A percentile compares a stretch with the other conserved stretches of the same genome.
Evolutionary conservation across 2,329 filamentous ascomycete genomes (phyloP).

Genomic region (Scytalidium lignicola): DNA sequence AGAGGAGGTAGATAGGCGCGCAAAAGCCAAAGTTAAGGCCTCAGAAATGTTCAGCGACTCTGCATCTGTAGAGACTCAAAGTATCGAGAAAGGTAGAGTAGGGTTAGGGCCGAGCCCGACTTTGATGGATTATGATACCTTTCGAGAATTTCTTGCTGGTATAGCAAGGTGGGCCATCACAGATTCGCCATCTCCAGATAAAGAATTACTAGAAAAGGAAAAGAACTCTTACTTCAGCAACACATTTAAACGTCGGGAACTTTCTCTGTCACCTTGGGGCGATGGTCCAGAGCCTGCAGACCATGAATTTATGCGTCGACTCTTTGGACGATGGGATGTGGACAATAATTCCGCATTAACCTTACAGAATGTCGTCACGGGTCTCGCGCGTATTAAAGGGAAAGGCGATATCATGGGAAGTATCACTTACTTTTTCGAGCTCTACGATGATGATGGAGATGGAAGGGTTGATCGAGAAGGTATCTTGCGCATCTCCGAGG

Average conservation of each 20-base stretch:
- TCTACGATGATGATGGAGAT: slow-evolving; percentile 90
- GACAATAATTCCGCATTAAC: slow-evolving; percentile 73
- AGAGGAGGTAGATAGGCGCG: slow-evolving; percentile 65
- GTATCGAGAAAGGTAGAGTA: slow-evolving; percentile 77
- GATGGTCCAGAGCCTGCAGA: slow-evolving; percentile 69
- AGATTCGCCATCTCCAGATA: slow-evolving; percentile 64
- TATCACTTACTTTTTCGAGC: slow-evolving; percentile 95
- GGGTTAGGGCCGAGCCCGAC: slow-evolving; percentile 85
- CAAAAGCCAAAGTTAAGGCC: slow-evolving; percentile 53
- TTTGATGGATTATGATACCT: slow-evolving; percentile 95
- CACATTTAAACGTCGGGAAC: slow-evolving; percentile 37
- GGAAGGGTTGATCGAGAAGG: slow-evolving; percentile 92
- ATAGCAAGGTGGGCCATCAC: slow-evolving; percentile 91
- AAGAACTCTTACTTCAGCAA: slow-evolving; percentile 57
- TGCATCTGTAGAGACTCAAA: slow-evolving; percentile 35
- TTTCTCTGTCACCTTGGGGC: slow-evolving; percentile 46
- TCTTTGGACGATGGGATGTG: slow-evolving; percentile 86
- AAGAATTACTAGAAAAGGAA: slow-evolving; percentile 46
- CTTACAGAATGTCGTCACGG: slow-evolving; percentile 86
- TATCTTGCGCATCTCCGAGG: slow-evolving; percentile 90
- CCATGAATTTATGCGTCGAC: slow-evolving; percentile 85
- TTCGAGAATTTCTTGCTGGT: slow-evolving; percentile 85
- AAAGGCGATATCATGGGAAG: slow-evolving; percentile 95
- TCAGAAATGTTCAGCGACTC: slow-evolving; percentile 38
- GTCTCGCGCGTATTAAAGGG: slow-evolving; percentile 86